Conservation (phyloP, 108 stramenopile genomes). For the Conticribra weissflogii region DNA sequence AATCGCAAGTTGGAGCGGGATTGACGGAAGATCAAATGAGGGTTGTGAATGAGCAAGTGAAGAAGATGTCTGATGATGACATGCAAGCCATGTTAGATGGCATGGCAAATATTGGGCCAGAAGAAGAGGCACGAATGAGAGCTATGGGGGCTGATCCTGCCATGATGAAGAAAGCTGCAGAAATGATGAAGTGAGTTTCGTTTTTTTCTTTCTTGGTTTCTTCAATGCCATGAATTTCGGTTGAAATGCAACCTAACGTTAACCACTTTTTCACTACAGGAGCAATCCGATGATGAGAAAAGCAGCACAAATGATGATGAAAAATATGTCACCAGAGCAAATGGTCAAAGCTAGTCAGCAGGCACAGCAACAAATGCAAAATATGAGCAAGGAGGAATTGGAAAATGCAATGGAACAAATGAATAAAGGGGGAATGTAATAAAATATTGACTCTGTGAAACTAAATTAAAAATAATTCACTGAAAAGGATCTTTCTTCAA, state of each 20-base stretch:
- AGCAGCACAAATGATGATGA: slow-evolving; percentile 69
- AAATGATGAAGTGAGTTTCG: slow-evolving; percentile 54
- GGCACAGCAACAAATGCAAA: slow-evolving; percentile 69
- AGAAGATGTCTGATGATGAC: slow-evolving; percentile 68
- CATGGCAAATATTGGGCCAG: slow-evolving; percentile 68
- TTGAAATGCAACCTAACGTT: not conserved
- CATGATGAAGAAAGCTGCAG: slow-evolving; percentile 68
- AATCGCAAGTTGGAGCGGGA: slow-evolving; percentile 47
- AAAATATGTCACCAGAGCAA: slow-evolving; percentile 70
- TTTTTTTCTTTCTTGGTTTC: not conserved
- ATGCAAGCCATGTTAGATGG: slow-evolving; percentile 60
- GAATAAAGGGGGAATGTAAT: slow-evolving; percentile 29
- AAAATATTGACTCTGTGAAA: not conserved
- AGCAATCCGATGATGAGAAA: slow-evolving; percentile 71
- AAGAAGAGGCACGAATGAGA: slow-evolving; percentile 68
- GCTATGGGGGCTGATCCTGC: slow-evolving; percentile 75
- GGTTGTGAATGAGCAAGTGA: slow-evolving; percentile 57
- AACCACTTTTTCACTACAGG: not conserved
- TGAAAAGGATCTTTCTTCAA: no score
- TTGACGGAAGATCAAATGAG: slow-evolving; percentile 58
- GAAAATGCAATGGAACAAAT: slow-evolving; percentile 47
- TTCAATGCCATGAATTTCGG: no score
- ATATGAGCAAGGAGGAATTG: slow-evolving; percentile 61
- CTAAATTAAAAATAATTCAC: not conserved
- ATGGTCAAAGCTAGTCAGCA: slow-evolving; percentile 68